Evolutionary conservation across 2,329 filamentous ascomycete genomes (phyloP).

Genomic region (Chlorencoelia australis): DNA sequence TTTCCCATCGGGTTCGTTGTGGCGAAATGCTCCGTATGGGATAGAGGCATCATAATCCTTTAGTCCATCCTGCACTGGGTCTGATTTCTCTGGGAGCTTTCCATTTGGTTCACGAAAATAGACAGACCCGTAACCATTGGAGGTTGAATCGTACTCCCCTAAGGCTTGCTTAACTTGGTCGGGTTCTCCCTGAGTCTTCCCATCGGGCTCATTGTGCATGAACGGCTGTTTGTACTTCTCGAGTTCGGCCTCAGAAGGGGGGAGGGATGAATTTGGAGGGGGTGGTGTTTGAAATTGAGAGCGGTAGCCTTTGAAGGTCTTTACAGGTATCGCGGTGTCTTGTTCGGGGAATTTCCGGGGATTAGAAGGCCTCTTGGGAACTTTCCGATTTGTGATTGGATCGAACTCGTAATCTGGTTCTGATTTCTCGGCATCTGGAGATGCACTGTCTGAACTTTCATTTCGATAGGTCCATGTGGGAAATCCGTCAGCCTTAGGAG

Average conservation of each 20-base stretch:
- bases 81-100: conserved; percentile 15
- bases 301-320: conserved; percentile 28
- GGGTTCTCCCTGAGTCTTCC: conserved; percentile 17
- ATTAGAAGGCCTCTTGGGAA: conserved; percentile 19
- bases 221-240: conserved; percentile 26
- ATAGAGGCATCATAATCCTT: conserved; percentile 29
- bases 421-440: conserved; percentile 1
- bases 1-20: conserved; percentile 21
- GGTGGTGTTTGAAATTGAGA: conserved; percentile 27
- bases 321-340: conserved; percentile 20
- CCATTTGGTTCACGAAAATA: conserved; percentile 19
- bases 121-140: conserved; percentile 14
- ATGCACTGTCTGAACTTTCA: background rate
- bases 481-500: conserved; percentile 1
- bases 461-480: conserved; percentile 1
- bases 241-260: conserved; percentile 3
- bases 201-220: conserved; percentile 31
- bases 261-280: conserved; percentile 13
- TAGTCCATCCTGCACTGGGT: conserved; percentile 28
- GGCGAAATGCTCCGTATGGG: conserved; percentile 16
- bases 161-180: conserved; percentile 27
- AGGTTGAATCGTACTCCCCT: conserved; percentile 30
- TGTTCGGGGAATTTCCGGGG: no score
- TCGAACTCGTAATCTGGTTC: conserved; percentile 38
- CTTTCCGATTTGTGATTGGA: conserved; percentile 48